Conservation (phyloP, 2,329 filamentous ascomycete genomes). For the Nannizziopsis barbatae region DNA sequence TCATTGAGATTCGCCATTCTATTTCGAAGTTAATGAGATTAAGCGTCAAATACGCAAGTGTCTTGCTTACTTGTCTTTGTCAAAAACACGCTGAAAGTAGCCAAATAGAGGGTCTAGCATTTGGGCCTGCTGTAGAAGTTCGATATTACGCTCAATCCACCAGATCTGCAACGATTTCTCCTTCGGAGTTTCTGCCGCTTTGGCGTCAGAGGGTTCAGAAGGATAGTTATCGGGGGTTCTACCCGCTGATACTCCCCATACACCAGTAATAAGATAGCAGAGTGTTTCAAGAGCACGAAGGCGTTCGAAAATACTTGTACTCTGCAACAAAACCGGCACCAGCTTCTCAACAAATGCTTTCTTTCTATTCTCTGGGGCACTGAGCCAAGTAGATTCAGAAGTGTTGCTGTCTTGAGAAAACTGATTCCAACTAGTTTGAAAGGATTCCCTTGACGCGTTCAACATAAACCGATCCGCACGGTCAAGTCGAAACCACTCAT, state of each 20-base stretch:
- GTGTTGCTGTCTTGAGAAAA: slow-evolving; percentile 31
- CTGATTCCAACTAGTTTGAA: slow-evolving; percentile 62
- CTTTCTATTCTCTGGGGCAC: slow-evolving; percentile 45
- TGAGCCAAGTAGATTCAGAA: slow-evolving; percentile 52
- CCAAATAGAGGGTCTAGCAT: slow-evolving; percentile 29
- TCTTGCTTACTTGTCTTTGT: slow-evolving; percentile 24
- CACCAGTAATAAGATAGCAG: slow-evolving; percentile 51
- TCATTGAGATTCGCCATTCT: slow-evolving; percentile 7
- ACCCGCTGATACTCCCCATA: slow-evolving; percentile 59
- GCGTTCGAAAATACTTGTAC: slow-evolving; percentile 32
- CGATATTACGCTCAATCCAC: slow-evolving; percentile 37
- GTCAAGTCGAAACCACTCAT: slow-evolving; percentile 95
- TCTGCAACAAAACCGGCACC: slow-evolving; percentile 26
- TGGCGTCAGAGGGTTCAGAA: slow-evolving; percentile 26
- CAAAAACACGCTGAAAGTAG: slow-evolving; percentile 31
- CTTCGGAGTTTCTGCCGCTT: slow-evolving; percentile 33
- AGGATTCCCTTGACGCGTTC: slow-evolving; percentile 61
- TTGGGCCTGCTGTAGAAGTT: slow-evolving; percentile 28
- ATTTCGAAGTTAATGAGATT: not conserved
- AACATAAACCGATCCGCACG: slow-evolving; percentile 74
- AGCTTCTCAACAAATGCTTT: slow-evolving; percentile 32
- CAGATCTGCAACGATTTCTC: slow-evolving; percentile 39
- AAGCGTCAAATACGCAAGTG: not conserved
- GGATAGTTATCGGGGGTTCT: slow-evolving; percentile 24
- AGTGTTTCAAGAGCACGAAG: slow-evolving; percentile 38